Evolutionary conservation across 352 stramenopile genomes (phyloP).

Genomic region (Globisporangium heterothallicum): DNA sequence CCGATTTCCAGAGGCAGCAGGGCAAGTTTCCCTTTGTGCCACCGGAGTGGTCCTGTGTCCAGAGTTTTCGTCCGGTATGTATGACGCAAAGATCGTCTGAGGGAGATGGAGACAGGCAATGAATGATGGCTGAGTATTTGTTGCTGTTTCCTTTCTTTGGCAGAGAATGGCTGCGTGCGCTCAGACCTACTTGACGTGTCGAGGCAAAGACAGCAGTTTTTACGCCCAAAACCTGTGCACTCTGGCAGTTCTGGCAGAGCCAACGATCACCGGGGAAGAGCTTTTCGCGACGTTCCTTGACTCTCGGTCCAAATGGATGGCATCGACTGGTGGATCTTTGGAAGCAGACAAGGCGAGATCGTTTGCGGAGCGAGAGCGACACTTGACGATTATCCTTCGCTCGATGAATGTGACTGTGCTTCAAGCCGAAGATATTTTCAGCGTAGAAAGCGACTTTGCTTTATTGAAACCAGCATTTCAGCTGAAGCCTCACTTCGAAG

Average conservation of each 20-base stretch:
- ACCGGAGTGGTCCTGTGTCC: conserved; percentile 58
- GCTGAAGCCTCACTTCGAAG: conserved; percentile 20
- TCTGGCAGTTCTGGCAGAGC: conserved; percentile 31
- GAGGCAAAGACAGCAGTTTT: conserved; percentile 48
- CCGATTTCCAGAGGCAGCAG: conserved; percentile 12
- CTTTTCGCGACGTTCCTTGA: conserved; percentile 45
- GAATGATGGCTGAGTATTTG: background rate
- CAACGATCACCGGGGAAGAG: conserved; percentile 20
- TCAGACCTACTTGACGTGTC: conserved; percentile 39
- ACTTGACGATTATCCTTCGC: conserved; percentile 54
- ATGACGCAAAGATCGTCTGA: too few species aligned
- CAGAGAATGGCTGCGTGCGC: conserved; percentile 50
- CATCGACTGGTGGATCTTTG: background rate
- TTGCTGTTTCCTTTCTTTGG: background rate
- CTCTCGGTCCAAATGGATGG: conserved; percentile 53
- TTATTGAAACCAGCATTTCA: conserved; percentile 24
- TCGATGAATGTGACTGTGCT: conserved; percentile 46
- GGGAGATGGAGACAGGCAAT: too few species aligned
- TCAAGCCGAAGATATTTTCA: conserved; percentile 59
- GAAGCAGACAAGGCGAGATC: conserved; percentile 5
- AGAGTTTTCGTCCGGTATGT: conserved; percentile 54
- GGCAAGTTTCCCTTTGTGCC: conserved; percentile 55
- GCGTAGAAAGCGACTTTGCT: conserved; percentile 6
- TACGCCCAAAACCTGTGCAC: conserved; percentile 64
- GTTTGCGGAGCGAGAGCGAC: conserved; percentile 20